phyloP scores from a whole-genome alignment of 148 eudicot species.

The Vaccinium darrowii region DNA sequence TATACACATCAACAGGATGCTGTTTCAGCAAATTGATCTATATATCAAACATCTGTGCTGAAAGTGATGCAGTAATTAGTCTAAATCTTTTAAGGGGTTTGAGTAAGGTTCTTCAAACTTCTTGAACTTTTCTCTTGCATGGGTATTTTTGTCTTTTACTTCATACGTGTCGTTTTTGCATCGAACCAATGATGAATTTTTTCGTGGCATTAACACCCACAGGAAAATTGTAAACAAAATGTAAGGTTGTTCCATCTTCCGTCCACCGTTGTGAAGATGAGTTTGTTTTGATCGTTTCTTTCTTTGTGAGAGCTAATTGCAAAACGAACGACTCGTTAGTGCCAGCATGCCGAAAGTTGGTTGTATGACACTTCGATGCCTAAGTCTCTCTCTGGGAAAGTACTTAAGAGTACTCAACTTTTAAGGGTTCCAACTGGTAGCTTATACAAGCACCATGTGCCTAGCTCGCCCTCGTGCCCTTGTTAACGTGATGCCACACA shows the following conservation, averaged over 20 bases:
- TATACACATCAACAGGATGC: not conserved
- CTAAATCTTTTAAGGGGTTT: not conserved
- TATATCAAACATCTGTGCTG: not conserved
- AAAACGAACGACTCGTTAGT: not conserved
- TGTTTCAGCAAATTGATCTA: not conserved
- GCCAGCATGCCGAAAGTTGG: not conserved
- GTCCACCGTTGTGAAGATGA: not conserved
- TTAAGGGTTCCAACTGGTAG: not conserved
- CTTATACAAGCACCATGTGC: not conserved
- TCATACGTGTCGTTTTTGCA: not conserved
- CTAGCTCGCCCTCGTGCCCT: not conserved
- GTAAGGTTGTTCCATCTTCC: not conserved
- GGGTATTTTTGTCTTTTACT: not conserved
- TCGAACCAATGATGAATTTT: not conserved
- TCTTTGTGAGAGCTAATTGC: not conserved
- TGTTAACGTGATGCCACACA: not conserved
- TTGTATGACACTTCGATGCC: not conserved
- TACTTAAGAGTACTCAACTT: not conserved
- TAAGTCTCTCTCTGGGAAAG: not conserved
- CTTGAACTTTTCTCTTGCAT: not conserved
- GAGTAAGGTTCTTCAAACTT: not conserved
- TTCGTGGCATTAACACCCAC: not conserved
- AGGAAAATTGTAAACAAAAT: not conserved
- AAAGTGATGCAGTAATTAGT: constrained; percentile 6
- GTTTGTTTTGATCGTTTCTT: not conserved